phyloP scores from a whole-genome alignment of 192 early-diverging fungal genomes.

The Allomyces arbusculus region DNA sequence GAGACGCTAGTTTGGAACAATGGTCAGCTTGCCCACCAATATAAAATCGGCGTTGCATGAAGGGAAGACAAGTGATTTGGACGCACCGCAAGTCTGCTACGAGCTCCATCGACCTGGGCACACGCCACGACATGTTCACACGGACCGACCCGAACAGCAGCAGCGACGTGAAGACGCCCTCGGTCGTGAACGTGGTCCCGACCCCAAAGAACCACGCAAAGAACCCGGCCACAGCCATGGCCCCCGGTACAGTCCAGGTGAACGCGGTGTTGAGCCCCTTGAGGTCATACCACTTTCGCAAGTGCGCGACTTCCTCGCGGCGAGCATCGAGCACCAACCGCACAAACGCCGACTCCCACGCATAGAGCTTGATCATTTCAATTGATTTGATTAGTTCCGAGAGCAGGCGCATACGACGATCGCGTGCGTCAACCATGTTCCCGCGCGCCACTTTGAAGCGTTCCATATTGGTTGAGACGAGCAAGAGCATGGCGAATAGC shows the following conservation, averaged over 20 bases:
- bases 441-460: neutral
- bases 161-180: neutral
- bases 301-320: neutral
- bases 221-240: neutral
- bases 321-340: neutral
- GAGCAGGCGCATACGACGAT: neutral
- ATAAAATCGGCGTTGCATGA: too few relatives aligned
- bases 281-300: neutral
- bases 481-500: neutral
- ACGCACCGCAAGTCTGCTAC: neutral
- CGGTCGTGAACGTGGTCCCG: neutral
- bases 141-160: neutral
- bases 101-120: neutral
- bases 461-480: neutral
- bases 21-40: neutral
- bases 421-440: neutral
- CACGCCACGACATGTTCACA: neutral
- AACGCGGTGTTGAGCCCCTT: neutral
- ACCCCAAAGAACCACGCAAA: neutral
- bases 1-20: neutral
- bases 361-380: neutral
- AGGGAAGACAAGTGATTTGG: neutral
- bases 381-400: neutral
- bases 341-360: neutral
- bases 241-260: neutral